Base-by-base conservation (phyloP, 331 rosid species). In the Cydonia oblonga region DNA sequence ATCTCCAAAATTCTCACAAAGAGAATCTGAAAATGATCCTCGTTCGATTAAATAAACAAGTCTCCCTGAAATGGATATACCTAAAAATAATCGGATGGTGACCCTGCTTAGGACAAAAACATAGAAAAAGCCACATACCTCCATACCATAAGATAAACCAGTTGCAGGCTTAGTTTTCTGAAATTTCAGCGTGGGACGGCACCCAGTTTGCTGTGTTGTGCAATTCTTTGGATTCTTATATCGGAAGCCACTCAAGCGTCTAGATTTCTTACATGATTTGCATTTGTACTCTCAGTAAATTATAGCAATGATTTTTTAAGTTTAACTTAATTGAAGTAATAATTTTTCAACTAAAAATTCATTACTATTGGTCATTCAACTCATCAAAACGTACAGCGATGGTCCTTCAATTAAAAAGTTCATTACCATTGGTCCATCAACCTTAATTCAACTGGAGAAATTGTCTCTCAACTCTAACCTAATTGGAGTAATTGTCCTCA, bases 231-330 rank as follows among this genome's bases (percentile, higher is more conserved):
- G 67, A 82, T 79, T 78, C 86, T 88, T 89, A 16, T 75, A 80
- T 72, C 70, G 19, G 56, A 87, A 81, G 97, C 52, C 79, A 86
- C 81, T 76, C 60, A 58, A 38, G 5, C 58, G 66, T 70, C 71
- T 6, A 16, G 54, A 24, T 58, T 19, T 28, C 59, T 23, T 26
- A 40, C 30, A 40, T 44, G 20, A 3, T 18, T 26, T 11, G 64
- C 11, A 18, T 53, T 18, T 33, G 38, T 32, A 0, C 9, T 7
- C 0, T 1, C 2, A 6, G 35, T 32, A 32, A 32, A 32, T 7
- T 32, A 8, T 32, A 6, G 2, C 2, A 32, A 32, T 32, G 2
- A 1, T 29, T 1, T 0, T 1, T 32, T 32, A 6, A 32, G 0
- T 32, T 32, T 32, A 32, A 32, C 2, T 32, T 0, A 32, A 32